Conservation (phyloP, 2,329 filamentous ascomycete genomes). For the Penicillium paneum region DNA sequence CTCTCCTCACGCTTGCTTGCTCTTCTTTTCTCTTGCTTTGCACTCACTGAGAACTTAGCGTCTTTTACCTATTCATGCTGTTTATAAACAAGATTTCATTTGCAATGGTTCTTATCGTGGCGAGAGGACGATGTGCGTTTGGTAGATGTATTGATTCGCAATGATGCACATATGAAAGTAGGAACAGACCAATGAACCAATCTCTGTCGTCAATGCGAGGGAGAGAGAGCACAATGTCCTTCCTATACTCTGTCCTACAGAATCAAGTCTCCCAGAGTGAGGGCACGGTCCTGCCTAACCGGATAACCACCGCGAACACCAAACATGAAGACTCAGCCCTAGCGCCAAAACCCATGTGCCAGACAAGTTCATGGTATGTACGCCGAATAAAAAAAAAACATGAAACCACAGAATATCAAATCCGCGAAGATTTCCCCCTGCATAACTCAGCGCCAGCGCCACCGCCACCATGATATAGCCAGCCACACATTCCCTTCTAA, state of each 20-base stretch:
- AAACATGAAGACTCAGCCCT: not conserved
- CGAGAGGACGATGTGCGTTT: not conserved
- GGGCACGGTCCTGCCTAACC: too few species aligned
- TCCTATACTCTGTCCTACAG: not conserved
- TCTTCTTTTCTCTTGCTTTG: constrained; percentile 1
- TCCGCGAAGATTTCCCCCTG: not conserved
- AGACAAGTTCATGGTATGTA: not conserved
- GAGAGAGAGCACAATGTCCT: not conserved
- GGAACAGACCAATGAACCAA: not conserved
- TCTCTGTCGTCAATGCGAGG: not conserved
- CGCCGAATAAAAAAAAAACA: not conserved
- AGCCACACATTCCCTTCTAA: not conserved
- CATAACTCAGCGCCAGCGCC: not conserved
- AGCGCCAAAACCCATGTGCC: not conserved
- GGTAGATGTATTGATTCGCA: not conserved
- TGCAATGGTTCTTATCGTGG: not conserved
- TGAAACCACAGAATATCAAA: not conserved
- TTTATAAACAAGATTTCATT: constrained; percentile 7
- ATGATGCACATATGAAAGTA: not conserved
- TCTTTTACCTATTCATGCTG: constrained; percentile 5
- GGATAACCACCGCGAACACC: not conserved
- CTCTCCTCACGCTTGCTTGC: not conserved
- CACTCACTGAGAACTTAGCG: constrained; percentile 11
- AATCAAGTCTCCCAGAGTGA: too few species aligned
- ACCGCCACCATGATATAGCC: not conserved